Evolutionary conservation across 1,284 basidiomycete genomes (phyloP).

Genomic region (Apiotrichum sp.): DNA sequence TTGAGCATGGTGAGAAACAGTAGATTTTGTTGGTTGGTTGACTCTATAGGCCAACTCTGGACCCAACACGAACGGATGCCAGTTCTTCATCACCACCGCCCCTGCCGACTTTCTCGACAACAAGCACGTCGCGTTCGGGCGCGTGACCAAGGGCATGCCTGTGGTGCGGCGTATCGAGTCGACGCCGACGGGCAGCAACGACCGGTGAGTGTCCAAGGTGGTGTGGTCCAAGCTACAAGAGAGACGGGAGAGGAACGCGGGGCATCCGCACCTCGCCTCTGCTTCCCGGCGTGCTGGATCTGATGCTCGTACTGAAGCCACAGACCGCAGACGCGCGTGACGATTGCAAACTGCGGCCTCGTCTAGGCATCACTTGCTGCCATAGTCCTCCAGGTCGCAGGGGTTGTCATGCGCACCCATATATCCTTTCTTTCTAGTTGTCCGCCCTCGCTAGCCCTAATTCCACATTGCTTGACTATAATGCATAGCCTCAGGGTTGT

Average conservation of each 20-base stretch:
- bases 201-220: slow-evolving; percentile 11
- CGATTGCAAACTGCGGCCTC: background rate
- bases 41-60: slow-evolving; percentile 81
- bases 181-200: slow-evolving; percentile 64
- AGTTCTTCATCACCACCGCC: slow-evolving; percentile 96
- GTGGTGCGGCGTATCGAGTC: slow-evolving; percentile 89
- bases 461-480: background rate
- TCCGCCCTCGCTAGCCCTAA: too few species aligned
- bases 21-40: background rate
- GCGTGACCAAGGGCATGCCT: slow-evolving; percentile 78
- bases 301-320: too few species aligned
- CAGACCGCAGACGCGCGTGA: background rate
- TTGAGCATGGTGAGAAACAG: slow-evolving; percentile 11
- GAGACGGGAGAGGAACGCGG: background rate
- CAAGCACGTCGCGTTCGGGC: slow-evolving; percentile 90
- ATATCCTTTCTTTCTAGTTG: background rate
- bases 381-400: too few species aligned
- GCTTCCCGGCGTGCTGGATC: too few species aligned
- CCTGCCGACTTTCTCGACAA: slow-evolving; percentile 90
- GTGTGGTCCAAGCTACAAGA: too few species aligned
- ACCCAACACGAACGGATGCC: slow-evolving; percentile 80
- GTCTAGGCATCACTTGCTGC: background rate
- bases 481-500: background rate
- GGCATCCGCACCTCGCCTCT: background rate
- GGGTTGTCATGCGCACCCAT: too few species aligned